Evolutionary conservation across 2,329 filamentous ascomycete genomes (phyloP), one percentile per base, ranked within the genome.

Genomic region (Calonectria crousiana): DNA sequence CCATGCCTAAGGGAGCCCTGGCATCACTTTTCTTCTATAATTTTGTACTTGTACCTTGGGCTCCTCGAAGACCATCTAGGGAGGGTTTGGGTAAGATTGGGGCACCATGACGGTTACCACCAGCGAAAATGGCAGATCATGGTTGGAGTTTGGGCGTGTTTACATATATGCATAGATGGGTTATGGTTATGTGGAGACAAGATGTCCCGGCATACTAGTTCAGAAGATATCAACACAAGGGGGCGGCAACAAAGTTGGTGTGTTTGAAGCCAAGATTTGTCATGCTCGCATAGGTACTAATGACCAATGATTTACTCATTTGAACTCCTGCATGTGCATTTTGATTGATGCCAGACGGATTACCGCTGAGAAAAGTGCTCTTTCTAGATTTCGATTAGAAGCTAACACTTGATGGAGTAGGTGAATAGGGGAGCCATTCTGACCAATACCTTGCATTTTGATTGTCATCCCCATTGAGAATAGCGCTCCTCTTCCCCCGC

Each of bases 1-100:
- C 66, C 23, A 72, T 28, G 56, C 56, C 34, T 64, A 73, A 73
- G 36, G 26, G n/a, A 18, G 9, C 23, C 44, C 20, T 10, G 18
- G 23, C 20, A 32, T 10, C 30, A 38, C 26, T 34, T 34, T 69
- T 44, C 44, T 18, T 41, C 41, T 62, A 36, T 53, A 32, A 58
- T 62, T 30, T 30, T 73, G 71, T 73, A 75, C 47, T 73, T 75
- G 26, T 75, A 75, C 36, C 23, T 71, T 69, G 71, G 67, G 74
- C 64, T 66, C 58, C 66, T 28, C 36, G n/a, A 67, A 52, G 67
- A 66, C 58, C 64, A 67, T 72, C 36, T 69, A 72, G 41, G 51
- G 64, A 69, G 51, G 62, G 62, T 41, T 73, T 66, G 67, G 71
- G 53, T 71, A 71, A 41, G 62, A 64, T 67, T 71, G 62, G 67